Evolutionary conservation across 2,329 filamentous ascomycete species (phyloP).

Genomic region (Penicillium sp.): DNA sequence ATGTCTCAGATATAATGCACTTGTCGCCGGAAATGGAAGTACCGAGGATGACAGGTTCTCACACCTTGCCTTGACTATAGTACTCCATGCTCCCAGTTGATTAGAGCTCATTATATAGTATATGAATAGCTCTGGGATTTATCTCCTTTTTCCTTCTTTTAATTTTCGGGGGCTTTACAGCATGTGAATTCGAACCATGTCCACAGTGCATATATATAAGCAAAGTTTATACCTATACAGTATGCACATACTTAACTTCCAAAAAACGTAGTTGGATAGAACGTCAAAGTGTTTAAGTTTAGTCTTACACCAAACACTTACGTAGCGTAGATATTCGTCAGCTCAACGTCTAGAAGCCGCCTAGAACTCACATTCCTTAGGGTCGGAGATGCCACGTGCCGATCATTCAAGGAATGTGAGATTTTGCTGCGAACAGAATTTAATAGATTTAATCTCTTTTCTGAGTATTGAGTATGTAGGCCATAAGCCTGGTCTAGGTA

Average conservation of each 20-base stretch:
- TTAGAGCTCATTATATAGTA: not conserved
- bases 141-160: too few species aligned
- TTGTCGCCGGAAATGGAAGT: conserved; percentile 12
- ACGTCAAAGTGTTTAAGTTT: not conserved
- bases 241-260: too few species aligned
- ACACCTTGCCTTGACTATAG: conserved; percentile 3
- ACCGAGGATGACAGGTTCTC: not conserved
- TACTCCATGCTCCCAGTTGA: not conserved
- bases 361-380: conserved; percentile 1
- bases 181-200: not conserved
- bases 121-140: not conserved
- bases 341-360: not conserved
- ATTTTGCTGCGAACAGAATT: conserved; percentile 1
- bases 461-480: not conserved
- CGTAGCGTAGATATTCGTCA: not conserved
- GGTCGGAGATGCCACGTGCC: not conserved
- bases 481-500: not conserved
- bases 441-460: too few species aligned
- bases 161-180: not conserved
- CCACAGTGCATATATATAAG: not conserved
- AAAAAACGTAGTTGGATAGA: not conserved
- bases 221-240: too few species aligned
- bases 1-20: not conserved
- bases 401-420: conserved; percentile 6
- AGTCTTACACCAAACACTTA: not conserved